phyloP scores from a whole-genome alignment of 2,329 filamentous ascomycete genomes.

The Diaporthe ilicicola region DNA sequence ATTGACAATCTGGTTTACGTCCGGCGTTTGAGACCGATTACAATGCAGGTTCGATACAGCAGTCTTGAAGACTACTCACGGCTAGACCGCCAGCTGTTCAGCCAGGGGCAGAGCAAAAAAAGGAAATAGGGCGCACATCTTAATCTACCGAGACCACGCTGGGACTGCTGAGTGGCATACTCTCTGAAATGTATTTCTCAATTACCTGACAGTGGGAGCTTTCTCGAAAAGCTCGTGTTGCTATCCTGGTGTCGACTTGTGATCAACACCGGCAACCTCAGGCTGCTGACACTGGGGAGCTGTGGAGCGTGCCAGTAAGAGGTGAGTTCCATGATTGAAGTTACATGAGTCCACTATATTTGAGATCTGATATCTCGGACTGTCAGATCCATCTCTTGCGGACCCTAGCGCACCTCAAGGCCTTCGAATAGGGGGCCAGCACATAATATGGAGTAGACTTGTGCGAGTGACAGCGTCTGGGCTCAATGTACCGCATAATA shows the following conservation, averaged over 20 bases:
- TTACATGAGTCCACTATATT: slow-evolving; percentile 11
- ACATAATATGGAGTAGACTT: not conserved
- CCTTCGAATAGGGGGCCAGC: not conserved
- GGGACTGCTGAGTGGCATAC: not conserved
- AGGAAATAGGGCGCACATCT: not conserved
- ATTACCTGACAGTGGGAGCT: not conserved
- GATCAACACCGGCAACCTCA: not conserved
- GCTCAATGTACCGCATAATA: not conserved
- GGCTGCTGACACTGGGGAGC: too few species aligned
- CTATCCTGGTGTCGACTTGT: not conserved
- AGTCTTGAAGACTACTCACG: not conserved
- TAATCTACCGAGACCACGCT: not conserved
- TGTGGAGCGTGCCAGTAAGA: not conserved
- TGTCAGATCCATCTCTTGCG: slow-evolving; percentile 15
- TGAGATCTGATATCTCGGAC: slow-evolving; percentile 12
- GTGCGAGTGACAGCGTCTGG: not conserved
- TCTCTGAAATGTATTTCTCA: not conserved
- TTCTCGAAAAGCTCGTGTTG: not conserved
- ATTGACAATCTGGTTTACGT: not conserved
- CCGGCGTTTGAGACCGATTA: too few species aligned
- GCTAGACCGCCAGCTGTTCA: not conserved
- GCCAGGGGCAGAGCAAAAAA: not conserved
- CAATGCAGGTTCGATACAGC: not conserved
- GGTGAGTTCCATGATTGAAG: not conserved
- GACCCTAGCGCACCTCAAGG: not conserved